A percentile compares a stretch with the other conserved stretches of the same genome.
Conservation (phyloP, 202 grass and related monocot species). For the Digitaria exilis region DNA sequence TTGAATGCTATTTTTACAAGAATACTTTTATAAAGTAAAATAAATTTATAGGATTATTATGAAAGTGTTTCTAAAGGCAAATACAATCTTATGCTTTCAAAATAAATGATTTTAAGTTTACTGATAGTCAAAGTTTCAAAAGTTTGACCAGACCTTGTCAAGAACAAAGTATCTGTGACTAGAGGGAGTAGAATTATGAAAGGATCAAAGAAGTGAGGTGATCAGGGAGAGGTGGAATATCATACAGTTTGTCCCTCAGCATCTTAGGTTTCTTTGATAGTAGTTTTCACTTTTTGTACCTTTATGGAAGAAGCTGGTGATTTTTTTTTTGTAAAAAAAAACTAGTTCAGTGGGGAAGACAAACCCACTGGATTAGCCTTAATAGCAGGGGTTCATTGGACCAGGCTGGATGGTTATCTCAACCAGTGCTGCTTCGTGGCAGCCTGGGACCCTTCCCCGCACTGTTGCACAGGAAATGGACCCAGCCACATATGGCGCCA, state of each 20-base stretch:
- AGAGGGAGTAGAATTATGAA: neutral
- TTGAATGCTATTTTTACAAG: neutral
- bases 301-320: slow-evolving; percentile 4
- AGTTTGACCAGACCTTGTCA: neutral
- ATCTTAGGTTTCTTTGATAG: slow-evolving; percentile 12
- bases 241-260: slow-evolving; percentile 9
- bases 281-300: slow-evolving; percentile 7
- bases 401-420: no score
- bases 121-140: neutral
- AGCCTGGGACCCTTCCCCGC: no score
- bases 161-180: neutral
- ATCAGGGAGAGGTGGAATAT: slow-evolving; percentile 1
- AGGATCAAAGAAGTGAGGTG: slow-evolving; percentile 6
- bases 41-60: neutral
- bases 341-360: no score
- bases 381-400: no score
- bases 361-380: no score
- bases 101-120: neutral
- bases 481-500: no score
- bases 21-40: slow-evolving; percentile 3
- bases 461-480: no score
- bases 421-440: no score
- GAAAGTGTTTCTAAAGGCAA: neutral
- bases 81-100: neutral
- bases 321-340: no score